Base-by-base conservation (phyloP, 306 rosid genomes). In the Quercus gilva region DNA sequence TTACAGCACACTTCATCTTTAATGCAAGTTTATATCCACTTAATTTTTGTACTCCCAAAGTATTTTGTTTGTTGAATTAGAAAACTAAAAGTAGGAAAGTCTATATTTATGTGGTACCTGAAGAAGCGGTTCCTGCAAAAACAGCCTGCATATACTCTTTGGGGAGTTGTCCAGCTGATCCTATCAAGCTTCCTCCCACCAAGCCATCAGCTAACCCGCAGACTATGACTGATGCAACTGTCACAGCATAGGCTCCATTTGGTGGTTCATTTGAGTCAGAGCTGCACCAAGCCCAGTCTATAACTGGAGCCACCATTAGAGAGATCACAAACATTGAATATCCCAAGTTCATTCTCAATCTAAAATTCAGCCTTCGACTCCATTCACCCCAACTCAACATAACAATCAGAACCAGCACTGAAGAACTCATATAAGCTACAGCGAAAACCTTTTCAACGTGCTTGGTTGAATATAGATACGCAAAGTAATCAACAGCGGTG, bases 41-140 rank as follows among this genome's bases (percentile, higher is more conserved):
- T 35, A 31, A 15, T 67, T 33, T 67, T 31, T 67, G 53, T 49
- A 41, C 12, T 41, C 45, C 45, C 45, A 41, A 41, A 41, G 45
- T 41, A 41, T 41, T 7, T 21, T 59, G 33, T 69, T 51, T 60
- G 51, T 60, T 56, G n/a, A 76, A 58, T 74, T 53, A 74, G 53
- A 33, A 80, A 82, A 64, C 28, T 69, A 69, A 80, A 78, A 21
- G 18, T 18, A 23, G 12, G 33, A 61, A 61, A 65, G 64, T 29
- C 75, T 49, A 43, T 17, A 74, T 17, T 51, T 73, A 63, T 14
- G 74, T 69, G 75, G 55, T 69, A 94, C 99, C 99, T 80, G 99
- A 93, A 75, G 98, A 90, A 82, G 97, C 99, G 49, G 97, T 91
- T 72, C 97, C 98, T 6, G 97, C 99, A 79, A 95, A 91, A 84